Percentiles rank a stretch among this genome's conserved stretches.
These are phyloP conservation scores for Vitis hybrid DNA, from an alignment of 177 flowering plant species.

Conservation along the genomic window DNA sequence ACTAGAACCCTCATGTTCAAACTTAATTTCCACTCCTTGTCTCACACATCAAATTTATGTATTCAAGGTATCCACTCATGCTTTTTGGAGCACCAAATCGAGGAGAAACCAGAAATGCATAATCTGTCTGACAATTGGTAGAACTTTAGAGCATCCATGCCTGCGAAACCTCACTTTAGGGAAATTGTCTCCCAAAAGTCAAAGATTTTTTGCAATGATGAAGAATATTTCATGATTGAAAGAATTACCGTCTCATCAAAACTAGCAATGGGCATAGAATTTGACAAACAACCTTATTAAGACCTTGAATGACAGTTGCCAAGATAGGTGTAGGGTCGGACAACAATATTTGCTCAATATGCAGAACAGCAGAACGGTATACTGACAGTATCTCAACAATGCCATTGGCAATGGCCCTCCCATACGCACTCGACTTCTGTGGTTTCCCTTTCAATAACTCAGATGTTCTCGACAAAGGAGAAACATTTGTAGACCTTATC, in stretches of 20 bases:
- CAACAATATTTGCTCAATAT: slow-evolving; percentile 84
- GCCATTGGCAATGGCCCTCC: slow-evolving; percentile 94
- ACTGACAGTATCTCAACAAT: slow-evolving; percentile 85
- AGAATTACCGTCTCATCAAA: neutral
- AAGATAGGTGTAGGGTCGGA: slow-evolving; percentile 82
- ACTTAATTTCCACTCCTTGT: too few species aligned
- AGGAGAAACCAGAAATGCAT: too few species aligned
- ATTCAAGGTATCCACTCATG: too few species aligned
- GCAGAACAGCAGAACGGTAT: slow-evolving; percentile 88
- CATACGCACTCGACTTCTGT: slow-evolving; percentile 63
- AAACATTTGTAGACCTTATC: slow-evolving; percentile 55
- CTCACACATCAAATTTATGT: too few species aligned
- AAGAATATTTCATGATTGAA: too few species aligned
- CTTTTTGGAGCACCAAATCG: too few species aligned
- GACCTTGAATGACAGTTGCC: slow-evolving; percentile 87
- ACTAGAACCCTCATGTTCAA: too few species aligned
- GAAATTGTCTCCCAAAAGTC: too few species aligned
- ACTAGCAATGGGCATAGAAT: neutral
- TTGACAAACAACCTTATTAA: slow-evolving; percentile 69
- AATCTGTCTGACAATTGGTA: too few species aligned
- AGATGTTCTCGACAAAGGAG: slow-evolving; percentile 34
- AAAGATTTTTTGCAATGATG: too few species aligned
- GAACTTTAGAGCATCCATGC: too few species aligned
- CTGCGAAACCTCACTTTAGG: too few species aligned
- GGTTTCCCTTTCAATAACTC: slow-evolving; percentile 39